Percentiles rank a stretch among this genome's conserved stretches.
These are phyloP conservation scores for Fremontodendron californicum DNA, from an alignment of 345 rosid species.

Conservation along the genomic window DNA sequence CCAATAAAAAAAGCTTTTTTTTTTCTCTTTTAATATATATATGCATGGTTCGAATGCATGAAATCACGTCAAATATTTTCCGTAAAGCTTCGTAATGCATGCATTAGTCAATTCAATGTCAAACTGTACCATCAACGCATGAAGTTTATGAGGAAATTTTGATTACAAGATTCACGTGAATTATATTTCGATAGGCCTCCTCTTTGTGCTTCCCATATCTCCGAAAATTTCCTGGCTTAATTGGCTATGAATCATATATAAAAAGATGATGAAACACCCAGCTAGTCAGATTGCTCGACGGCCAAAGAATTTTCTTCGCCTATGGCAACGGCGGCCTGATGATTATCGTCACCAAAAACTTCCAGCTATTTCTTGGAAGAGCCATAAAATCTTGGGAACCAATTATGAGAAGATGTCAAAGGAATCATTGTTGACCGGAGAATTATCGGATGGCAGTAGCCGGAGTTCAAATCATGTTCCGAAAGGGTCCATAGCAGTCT, in stretches of 20 bases:
- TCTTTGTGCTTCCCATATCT: too few relatives aligned
- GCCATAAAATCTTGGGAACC: too few relatives aligned
- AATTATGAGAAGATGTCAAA: constrained; percentile 7
- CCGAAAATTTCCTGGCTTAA: background rate
- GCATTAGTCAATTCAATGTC: background rate
- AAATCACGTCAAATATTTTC: background rate
- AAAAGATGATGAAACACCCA: background rate
- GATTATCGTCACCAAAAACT: background rate
- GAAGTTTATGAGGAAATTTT: too few relatives aligned
- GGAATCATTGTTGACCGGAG: constrained; percentile 30
- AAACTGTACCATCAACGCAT: background rate
- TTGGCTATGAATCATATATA: background rate
- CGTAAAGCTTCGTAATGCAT: too few relatives aligned
- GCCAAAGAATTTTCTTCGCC: background rate
- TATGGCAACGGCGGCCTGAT: background rate
- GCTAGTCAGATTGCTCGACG: background rate
- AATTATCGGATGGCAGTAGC: constrained; percentile 29
- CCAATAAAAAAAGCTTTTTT: background rate
- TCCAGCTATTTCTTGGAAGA: too few relatives aligned
- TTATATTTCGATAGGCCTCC: too few relatives aligned
- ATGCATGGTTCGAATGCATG: background rate
- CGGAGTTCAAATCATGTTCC: constrained; percentile 6
- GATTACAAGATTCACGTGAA: too few relatives aligned
- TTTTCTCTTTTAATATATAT: background rate
- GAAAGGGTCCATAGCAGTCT: constrained; percentile 57